Percentiles rank a stretch among this genome's conserved stretches.
Evolutionary conservation across 345 rosid genomes (phyloP).

Genomic region (Dovyalis caffra): DNA sequence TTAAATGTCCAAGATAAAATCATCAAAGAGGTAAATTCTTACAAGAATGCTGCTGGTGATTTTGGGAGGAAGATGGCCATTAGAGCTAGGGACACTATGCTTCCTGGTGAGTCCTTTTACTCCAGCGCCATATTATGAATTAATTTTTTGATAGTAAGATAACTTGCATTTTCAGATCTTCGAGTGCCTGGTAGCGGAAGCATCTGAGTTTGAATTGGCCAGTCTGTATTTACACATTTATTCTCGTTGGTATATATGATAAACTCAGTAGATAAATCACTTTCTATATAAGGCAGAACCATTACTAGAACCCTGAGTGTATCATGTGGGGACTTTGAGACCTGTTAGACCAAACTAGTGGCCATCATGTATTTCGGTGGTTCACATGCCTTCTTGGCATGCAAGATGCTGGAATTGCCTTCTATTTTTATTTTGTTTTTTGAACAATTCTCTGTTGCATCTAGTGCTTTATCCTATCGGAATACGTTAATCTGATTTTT

Average conservation of each 20-base stretch:
- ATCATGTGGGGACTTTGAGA: background rate
- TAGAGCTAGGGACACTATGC: slow-evolving; percentile 72
- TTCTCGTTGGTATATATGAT: background rate
- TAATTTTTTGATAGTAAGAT: background rate
- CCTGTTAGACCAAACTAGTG: background rate
- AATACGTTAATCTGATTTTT: background rate
- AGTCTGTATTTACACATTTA: background rate
- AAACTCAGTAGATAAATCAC: background rate
- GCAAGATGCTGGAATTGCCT: background rate
- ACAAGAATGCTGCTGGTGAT: slow-evolving; percentile 77
- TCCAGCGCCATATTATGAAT: background rate
- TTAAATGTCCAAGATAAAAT: slow-evolving; percentile 62
- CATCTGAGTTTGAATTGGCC: background rate
- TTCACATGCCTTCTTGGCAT: slow-evolving; percentile 1
- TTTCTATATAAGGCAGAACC: background rate
- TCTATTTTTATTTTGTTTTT: background rate
- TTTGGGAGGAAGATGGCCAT: slow-evolving; percentile 90
- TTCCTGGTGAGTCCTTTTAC: slow-evolving; percentile 53
- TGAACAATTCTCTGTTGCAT: background rate
- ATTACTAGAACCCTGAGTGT: background rate
- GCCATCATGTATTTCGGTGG: background rate
- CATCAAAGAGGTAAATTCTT: slow-evolving; percentile 60
- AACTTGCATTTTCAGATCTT: background rate
- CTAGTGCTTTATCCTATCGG: background rate
- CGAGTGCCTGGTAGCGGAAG: too few species aligned